phyloP scores from a whole-genome alignment of 306 rosid genomes.

The Cicer cuneatum region DNA sequence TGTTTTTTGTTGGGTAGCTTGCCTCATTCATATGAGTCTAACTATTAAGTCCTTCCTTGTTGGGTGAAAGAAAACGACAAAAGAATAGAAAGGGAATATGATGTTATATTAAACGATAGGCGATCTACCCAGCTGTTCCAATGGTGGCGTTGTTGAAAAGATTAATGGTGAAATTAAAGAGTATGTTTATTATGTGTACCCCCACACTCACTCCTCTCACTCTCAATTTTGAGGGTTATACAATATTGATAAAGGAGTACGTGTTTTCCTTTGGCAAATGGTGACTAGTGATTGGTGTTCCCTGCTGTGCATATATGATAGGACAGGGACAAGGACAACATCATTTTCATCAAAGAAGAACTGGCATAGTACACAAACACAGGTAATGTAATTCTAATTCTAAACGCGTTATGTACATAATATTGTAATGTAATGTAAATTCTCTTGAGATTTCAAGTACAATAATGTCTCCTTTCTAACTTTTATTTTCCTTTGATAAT shows the following conservation, averaged over 20 bases:
- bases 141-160: slow-evolving; percentile 12
- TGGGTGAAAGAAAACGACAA: not conserved
- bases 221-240: not conserved
- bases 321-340: slow-evolving; percentile 37
- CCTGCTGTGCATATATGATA: slow-evolving; percentile 41
- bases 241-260: not conserved
- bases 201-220: not conserved
- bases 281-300: slow-evolving; percentile 38
- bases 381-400: too few species aligned
- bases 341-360: slow-evolving; percentile 6
- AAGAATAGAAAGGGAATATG: slow-evolving; percentile 31
- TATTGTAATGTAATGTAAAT: too few species aligned
- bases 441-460: too few species aligned
- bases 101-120: slow-evolving; percentile 22
- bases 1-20: not conserved
- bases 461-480: too few species aligned
- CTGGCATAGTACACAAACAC: too few species aligned
- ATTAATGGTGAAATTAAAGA: slow-evolving; percentile 25
- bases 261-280: slow-evolving; percentile 38
- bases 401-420: too few species aligned
- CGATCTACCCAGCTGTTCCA: slow-evolving; percentile 9
- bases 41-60: not conserved
- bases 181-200: not conserved
- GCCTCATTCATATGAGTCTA: not conserved
- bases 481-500: too few species aligned